A percentile compares a stretch with the other conserved stretches of the same genome.
Evolutionary conservation across 2,329 filamentous ascomycete genomes (phyloP).

Genomic region (Harringtonia lauricola): DNA sequence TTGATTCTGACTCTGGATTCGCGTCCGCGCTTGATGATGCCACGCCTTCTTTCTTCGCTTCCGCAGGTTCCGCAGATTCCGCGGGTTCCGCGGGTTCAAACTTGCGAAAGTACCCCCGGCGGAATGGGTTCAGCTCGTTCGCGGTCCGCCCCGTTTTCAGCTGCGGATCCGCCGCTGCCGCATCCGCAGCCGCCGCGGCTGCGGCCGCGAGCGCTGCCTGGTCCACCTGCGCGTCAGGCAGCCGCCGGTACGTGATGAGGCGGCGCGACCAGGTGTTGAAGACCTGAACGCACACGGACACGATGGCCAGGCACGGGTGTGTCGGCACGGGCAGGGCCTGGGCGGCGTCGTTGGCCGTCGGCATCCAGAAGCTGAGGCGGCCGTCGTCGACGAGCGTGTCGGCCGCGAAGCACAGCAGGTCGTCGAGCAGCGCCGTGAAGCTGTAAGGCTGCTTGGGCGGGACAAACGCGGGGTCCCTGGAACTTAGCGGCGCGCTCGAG

Average conservation of each 20-base stretch:
- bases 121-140: constrained; percentile 50
- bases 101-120: constrained; percentile 45
- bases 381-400: constrained; percentile 67
- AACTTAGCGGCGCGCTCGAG: too few relatives aligned
- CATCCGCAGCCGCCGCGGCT: constrained; percentile 15
- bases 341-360: constrained; percentile 71
- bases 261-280: constrained; percentile 92
- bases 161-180: constrained; percentile 17
- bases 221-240: constrained; percentile 48
- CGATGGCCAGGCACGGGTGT: constrained; percentile 63
- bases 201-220: constrained; percentile 23
- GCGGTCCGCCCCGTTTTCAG: constrained; percentile 34
- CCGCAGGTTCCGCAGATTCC: neutral
- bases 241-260: constrained; percentile 73
- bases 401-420: constrained; percentile 76
- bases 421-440: constrained; percentile 80
- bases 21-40: too few relatives aligned
- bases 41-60: neutral
- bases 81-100: constrained; percentile 25
- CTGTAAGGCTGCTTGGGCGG: constrained; percentile 88
- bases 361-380: constrained; percentile 92
- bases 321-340: constrained; percentile 65
- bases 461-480: constrained; percentile 49
- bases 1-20: too few relatives aligned
- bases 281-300: constrained; percentile 68